These are phyloP conservation scores for Sequoiadendron giganteum DNA, from an alignment of 75 land plant genomes.

Conservation along the genomic window DNA sequence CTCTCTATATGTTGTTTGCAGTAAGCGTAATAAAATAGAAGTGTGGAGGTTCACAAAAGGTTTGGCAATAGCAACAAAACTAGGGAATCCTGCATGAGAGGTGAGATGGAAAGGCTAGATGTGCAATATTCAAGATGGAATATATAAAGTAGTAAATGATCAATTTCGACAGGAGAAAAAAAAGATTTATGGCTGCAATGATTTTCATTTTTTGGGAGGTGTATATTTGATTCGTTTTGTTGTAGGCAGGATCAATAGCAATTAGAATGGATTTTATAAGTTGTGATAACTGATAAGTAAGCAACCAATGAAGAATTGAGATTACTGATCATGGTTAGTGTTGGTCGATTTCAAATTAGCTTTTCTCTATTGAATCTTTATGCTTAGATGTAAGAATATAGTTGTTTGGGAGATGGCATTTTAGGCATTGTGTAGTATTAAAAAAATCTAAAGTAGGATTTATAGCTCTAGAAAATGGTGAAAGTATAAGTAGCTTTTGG, in stretches of 20 bases:
- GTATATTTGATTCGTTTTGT: neutral
- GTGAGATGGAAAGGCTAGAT: constrained; percentile 5
- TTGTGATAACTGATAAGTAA: neutral
- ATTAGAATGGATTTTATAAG: neutral
- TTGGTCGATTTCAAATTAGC: neutral
- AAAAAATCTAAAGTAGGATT: neutral
- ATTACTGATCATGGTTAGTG: neutral
- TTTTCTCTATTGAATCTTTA: neutral
- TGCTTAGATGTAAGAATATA: neutral
- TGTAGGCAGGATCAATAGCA: neutral
- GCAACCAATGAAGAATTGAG: neutral
- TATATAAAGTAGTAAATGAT: neutral
- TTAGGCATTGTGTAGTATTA: neutral
- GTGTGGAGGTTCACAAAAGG: neutral
- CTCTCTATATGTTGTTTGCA: neutral
- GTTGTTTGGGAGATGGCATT: neutral
- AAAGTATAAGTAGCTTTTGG: neutral
- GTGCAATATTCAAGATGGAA: neutral
- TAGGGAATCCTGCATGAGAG: neutral
- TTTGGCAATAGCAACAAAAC: constrained; percentile 3
- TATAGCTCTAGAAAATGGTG: neutral
- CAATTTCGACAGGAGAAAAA: neutral
- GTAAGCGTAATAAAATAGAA: constrained; percentile 6
- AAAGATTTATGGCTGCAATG: neutral
- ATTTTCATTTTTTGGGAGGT: neutral